Evolutionary conservation across 345 rosid species (phyloP).

Genomic region (Sonneratia caseolaris): DNA sequence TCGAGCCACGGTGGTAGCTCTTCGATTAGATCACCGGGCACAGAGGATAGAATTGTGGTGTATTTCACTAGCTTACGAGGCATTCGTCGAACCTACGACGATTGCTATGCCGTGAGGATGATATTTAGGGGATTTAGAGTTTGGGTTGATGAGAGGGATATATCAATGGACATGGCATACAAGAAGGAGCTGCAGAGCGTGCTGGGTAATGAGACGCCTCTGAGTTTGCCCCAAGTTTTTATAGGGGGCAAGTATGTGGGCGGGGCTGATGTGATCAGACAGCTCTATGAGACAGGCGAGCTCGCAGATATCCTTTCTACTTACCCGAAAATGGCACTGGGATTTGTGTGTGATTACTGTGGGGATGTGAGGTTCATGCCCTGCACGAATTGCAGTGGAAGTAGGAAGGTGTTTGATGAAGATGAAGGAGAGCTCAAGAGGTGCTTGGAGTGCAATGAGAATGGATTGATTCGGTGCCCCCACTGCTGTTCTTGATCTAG

Average conservation of each 20-base stretch:
- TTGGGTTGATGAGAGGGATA: slow-evolving; percentile 84
- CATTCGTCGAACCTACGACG: slow-evolving; percentile 78
- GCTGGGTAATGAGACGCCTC: slow-evolving; percentile 40
- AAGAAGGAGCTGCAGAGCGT: slow-evolving; percentile 64
- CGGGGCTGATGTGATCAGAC: slow-evolving; percentile 73
- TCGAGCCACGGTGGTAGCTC: slow-evolving; percentile 8
- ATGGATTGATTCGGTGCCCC: slow-evolving; percentile 75
- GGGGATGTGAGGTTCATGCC: slow-evolving; percentile 79
- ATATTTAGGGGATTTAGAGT: slow-evolving; percentile 86
- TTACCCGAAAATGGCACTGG: slow-evolving; percentile 52
- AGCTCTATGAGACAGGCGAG: slow-evolving; percentile 75
- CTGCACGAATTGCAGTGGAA: slow-evolving; percentile 75
- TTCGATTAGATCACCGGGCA: slow-evolving; percentile 51
- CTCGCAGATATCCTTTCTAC: slow-evolving; percentile 57
- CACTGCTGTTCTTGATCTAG: slow-evolving; percentile 53
- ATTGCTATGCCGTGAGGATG: slow-evolving; percentile 79
- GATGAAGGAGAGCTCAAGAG: slow-evolving; percentile 58
- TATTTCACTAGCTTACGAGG: slow-evolving; percentile 84
- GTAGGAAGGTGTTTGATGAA: slow-evolving; percentile 79
- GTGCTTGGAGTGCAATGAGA: slow-evolving; percentile 78
- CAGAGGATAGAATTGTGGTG: slow-evolving; percentile 82
- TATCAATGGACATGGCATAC: slow-evolving; percentile 79
- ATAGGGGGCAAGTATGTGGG: slow-evolving; percentile 63
- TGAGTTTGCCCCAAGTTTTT: slow-evolving; percentile 73
- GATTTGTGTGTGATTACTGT: slow-evolving; percentile 54